Conservation (phyloP, 176 grass and related monocot genomes). For the Aegilops sharonensis region DNA sequence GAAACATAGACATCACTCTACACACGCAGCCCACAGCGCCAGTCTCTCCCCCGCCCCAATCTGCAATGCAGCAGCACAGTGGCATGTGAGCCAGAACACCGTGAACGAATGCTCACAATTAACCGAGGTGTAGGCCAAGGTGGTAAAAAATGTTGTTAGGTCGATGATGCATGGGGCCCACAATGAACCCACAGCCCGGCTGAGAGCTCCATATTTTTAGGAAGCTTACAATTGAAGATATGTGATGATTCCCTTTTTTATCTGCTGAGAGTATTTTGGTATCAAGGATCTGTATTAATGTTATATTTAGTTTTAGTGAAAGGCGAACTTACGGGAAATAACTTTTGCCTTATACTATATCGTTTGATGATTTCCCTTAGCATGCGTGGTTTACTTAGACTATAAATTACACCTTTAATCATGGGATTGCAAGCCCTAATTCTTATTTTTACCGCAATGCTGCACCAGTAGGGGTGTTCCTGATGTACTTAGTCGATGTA, state of each 20-base stretch:
- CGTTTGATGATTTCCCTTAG: neutral
- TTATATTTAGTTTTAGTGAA: no score
- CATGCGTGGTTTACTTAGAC: neutral
- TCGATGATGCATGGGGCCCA: neutral
- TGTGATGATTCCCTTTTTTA: neutral
- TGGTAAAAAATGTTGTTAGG: neutral
- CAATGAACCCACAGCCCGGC: neutral
- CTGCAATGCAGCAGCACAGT: no score
- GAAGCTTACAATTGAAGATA: neutral
- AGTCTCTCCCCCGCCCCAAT: no score
- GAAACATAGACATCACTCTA: neutral
- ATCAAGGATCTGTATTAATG: no score
- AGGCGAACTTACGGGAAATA: no score
- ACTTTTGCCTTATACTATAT: no score
- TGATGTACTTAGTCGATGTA: conserved; percentile 1
- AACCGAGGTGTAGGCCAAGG: neutral
- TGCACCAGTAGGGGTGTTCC: neutral
- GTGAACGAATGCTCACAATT: neutral
- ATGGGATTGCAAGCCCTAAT: neutral
- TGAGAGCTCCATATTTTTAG: neutral
- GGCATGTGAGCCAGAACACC: neutral
- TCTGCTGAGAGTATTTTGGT: no score
- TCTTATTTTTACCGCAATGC: conserved; percentile 6
- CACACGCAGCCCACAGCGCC: neutral
- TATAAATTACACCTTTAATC: neutral